Evolutionary conservation across 441 rosid species (phyloP).

Genomic region (Gossypium gossypioides): DNA sequence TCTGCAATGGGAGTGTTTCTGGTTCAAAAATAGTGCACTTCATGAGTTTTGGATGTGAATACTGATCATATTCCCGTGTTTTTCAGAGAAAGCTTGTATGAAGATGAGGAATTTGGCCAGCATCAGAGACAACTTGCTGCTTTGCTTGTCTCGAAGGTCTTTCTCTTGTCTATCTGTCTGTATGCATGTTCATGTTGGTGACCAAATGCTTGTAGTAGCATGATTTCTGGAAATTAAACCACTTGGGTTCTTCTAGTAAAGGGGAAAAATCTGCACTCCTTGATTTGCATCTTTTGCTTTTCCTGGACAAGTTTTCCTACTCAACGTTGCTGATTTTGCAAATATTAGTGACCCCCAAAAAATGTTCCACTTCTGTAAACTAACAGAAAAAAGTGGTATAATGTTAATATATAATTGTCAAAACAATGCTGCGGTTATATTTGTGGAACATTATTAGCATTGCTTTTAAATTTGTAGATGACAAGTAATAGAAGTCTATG

Average conservation of each 20-base stretch:
- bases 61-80: constrained; percentile 9
- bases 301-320: background rate
- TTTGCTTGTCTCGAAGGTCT: constrained; percentile 79
- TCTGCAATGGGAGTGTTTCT: background rate
- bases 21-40: background rate
- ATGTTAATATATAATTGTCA: background rate
- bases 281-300: background rate
- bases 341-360: background rate
- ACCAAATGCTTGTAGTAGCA: background rate
- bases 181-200: background rate
- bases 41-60: background rate
- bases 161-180: background rate
- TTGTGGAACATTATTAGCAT: background rate
- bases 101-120: constrained; percentile 88
- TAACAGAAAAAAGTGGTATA: background rate
- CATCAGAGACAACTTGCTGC: constrained; percentile 94
- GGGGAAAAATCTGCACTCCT: background rate
- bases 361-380: background rate
- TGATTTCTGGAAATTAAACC: background rate
- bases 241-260: background rate
- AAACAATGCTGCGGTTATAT: background rate
- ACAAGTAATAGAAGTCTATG: background rate
- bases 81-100: constrained; percentile 83
- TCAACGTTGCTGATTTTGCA: background rate
- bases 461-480: background rate